These are phyloP conservation scores for Ogataea paradorogensis DNA, from an alignment of 805 yeast genomes.

Conservation along the genomic window DNA sequence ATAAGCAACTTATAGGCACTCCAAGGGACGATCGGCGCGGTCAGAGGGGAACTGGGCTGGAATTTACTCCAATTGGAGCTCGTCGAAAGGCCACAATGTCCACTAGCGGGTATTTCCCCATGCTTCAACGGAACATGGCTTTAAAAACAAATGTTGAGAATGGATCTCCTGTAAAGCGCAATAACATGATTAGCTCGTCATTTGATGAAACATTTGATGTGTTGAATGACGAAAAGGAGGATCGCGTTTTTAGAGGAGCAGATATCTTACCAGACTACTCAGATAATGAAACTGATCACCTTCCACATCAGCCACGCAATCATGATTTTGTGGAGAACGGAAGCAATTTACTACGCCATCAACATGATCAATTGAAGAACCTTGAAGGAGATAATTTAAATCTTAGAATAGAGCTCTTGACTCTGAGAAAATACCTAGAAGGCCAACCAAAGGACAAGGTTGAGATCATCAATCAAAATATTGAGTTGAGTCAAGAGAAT, in stretches of 20 bases:
- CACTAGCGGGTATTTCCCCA: constrained; percentile 12
- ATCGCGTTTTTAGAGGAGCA: constrained; percentile 24
- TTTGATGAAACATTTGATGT: constrained; percentile 27
- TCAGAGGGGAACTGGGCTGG: constrained; percentile 26
- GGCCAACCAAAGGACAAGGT: constrained; percentile 43
- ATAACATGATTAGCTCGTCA: constrained; percentile 17
- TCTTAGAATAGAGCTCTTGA: constrained; percentile 40
- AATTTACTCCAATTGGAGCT: constrained; percentile 44
- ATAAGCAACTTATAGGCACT: constrained; percentile 30
- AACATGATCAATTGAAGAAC: constrained; percentile 25
- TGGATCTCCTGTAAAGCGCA: constrained; percentile 17
- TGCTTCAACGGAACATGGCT: constrained; percentile 20
- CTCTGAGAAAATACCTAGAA: constrained; percentile 37
- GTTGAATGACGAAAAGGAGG: constrained; percentile 15
- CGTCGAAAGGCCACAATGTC: constrained; percentile 9
- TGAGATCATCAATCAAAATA: constrained; percentile 37
- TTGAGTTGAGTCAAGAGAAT: constrained; percentile 33
- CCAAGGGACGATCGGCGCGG: constrained; percentile 24
- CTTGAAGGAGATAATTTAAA: constrained; percentile 43
- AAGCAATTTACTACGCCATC: constrained; percentile 26
- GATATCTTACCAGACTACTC: constrained; percentile 27
- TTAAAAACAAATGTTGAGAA: constrained; percentile 12
- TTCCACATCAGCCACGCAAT: not conserved
- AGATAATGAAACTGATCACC: constrained; percentile 14
- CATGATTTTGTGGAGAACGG: constrained; percentile 18